phyloP scores from a whole-genome alignment of 495 filamentous ascomycete genomes.

The Gamarada debralockiae region DNA sequence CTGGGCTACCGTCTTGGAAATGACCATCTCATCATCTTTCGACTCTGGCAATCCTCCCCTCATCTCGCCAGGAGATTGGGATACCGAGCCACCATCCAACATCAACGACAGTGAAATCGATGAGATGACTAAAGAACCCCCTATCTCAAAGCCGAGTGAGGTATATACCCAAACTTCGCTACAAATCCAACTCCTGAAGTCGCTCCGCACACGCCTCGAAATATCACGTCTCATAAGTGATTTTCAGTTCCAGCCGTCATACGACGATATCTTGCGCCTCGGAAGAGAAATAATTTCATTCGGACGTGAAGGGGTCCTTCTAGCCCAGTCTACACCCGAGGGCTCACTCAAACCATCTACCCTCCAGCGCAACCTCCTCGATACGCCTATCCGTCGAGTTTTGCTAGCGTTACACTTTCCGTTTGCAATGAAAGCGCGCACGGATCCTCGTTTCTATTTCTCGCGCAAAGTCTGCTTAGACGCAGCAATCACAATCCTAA shows the following conservation, averaged over 20 bases:
- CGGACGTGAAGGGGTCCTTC: slow-evolving; percentile 30
- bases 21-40: slow-evolving; percentile 55
- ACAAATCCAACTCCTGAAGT: slow-evolving; percentile 45
- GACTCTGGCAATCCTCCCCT: slow-evolving; percentile 57
- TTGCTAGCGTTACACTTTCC: slow-evolving; percentile 48
- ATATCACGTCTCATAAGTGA: slow-evolving; percentile 46
- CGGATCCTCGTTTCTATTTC: slow-evolving; percentile 41
- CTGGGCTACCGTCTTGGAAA: slow-evolving; percentile 64
- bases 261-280: slow-evolving; percentile 46
- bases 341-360: background rate
- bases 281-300: slow-evolving; percentile 35
- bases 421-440: slow-evolving; percentile 29
- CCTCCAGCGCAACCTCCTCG: slow-evolving; percentile 30
- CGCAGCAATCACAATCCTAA: slow-evolving; percentile 38
- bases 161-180: slow-evolving; percentile 48
- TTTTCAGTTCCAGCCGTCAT: slow-evolving; percentile 42
- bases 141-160: slow-evolving; percentile 6
- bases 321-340: slow-evolving; percentile 1
- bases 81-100: slow-evolving; percentile 51
- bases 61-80: slow-evolving; percentile 51
- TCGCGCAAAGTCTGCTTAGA: slow-evolving; percentile 43
- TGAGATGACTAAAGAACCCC: background rate
- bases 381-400: slow-evolving; percentile 46
- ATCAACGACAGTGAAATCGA: slow-evolving; percentile 42
- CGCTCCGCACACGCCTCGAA: slow-evolving; percentile 44